Conservation (phyloP, 805 yeast genomes). For the Candida sonorensis region DNA sequence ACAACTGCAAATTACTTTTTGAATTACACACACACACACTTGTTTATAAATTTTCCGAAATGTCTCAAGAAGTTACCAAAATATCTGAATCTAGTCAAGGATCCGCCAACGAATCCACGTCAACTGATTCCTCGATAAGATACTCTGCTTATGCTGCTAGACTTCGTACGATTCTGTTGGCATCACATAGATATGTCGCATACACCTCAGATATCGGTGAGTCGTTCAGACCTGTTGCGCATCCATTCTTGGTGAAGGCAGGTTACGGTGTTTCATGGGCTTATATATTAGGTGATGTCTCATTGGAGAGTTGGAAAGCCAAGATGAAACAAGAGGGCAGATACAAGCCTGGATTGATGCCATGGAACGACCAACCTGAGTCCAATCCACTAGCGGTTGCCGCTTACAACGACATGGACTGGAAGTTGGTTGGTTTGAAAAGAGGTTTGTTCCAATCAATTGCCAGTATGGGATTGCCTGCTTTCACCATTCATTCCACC, state of each 20-base stretch:
- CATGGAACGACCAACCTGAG: conserved; percentile 55
- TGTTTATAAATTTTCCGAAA: too few species aligned
- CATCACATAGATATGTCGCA: conserved; percentile 78
- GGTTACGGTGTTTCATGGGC: conserved; percentile 76
- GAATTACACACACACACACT: too few species aligned
- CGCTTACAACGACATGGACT: conserved; percentile 43
- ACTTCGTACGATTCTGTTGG: conserved; percentile 58
- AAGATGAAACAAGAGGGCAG: conserved; percentile 60
- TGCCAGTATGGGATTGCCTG: conserved; percentile 85
- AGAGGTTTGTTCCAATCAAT: conserved; percentile 76
- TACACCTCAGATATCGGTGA: conserved; percentile 86
- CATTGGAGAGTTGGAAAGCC: conserved; percentile 66
- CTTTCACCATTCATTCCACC: conserved; percentile 72
- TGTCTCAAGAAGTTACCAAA: conserved; percentile 1
- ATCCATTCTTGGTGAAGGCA: conserved; percentile 52
- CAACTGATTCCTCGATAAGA: conserved; percentile 36
- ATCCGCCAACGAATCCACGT: not conserved
- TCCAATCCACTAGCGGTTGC: conserved; percentile 33
- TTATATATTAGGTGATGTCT: conserved; percentile 69
- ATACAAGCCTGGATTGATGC: conserved; percentile 51
- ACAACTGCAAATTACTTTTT: too few species aligned
- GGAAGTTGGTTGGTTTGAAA: conserved; percentile 58
- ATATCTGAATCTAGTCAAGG: not conserved
- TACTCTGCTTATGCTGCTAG: conserved; percentile 81
- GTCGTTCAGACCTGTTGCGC: conserved; percentile 77